Evolutionary conservation across 2,329 filamentous ascomycete species (phyloP).

Genomic region (Fusarium avenaceum): DNA sequence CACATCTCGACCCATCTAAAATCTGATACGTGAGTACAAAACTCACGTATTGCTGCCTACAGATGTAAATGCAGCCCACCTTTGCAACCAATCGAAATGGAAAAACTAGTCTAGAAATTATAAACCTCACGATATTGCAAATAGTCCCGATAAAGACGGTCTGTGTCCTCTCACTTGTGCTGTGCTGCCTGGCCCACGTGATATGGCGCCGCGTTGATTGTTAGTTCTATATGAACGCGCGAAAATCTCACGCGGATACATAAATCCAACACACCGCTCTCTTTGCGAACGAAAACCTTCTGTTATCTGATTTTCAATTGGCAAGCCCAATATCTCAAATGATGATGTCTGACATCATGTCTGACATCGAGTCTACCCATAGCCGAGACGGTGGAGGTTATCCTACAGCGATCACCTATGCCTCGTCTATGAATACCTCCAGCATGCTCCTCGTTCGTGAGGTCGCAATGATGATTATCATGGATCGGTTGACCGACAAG

Average conservation of each 20-base stretch:
- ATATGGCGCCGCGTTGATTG: not conserved
- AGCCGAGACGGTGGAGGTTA: not conserved
- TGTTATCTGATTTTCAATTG: not conserved
- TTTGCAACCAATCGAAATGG: too few relatives aligned
- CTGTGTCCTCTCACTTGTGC: not conserved
- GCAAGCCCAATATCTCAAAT: not conserved
- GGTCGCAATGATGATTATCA: slow-evolving; percentile 48
- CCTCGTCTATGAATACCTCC: not conserved
- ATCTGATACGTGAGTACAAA: too few relatives aligned
- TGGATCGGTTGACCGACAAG: slow-evolving; percentile 49
- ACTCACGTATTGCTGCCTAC: too few relatives aligned
- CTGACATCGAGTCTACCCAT: not conserved
- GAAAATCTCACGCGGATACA: not conserved
- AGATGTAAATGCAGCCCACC: too few relatives aligned
- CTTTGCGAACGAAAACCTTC: not conserved
- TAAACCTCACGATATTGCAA: too few relatives aligned
- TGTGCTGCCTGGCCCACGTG: not conserved
- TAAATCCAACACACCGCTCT: not conserved
- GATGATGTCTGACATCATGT: not conserved
- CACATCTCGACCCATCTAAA: too few relatives aligned
- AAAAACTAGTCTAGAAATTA: too few relatives aligned
- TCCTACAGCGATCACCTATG: not conserved
- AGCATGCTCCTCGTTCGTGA: slow-evolving; percentile 35
- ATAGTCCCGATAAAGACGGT: not conserved
- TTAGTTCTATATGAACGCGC: not conserved